A percentile compares a stretch with the other conserved stretches of the same genome.
Evolutionary conservation across 495 filamentous ascomycete genomes (phyloP).

Genomic region (Aspergillus incahuasiensis): DNA sequence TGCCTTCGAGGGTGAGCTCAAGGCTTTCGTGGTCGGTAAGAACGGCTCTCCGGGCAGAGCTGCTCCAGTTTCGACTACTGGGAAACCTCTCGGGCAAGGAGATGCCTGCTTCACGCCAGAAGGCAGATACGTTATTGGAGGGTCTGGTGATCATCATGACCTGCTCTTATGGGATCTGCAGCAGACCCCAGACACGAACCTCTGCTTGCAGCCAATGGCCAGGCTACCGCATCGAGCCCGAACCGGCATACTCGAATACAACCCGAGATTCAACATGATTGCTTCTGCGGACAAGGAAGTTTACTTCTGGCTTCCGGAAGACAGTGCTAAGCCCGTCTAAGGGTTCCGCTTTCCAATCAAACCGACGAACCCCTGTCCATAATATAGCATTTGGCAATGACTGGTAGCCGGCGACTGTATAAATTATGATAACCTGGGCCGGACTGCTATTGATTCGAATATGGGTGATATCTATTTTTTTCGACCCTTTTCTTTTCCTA

Average conservation of each 20-base stretch:
- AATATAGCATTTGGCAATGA: background rate
- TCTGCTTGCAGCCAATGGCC: slow-evolving; percentile 58
- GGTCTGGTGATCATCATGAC: slow-evolving; percentile 61
- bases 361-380: background rate
- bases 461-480: slow-evolving; percentile 23
- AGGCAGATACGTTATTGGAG: slow-evolving; percentile 79
- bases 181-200: slow-evolving; percentile 42
- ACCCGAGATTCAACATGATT: slow-evolving; percentile 84
- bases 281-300: slow-evolving; percentile 84
- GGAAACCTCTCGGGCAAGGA: slow-evolving; percentile 58
- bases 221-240: slow-evolving; percentile 62
- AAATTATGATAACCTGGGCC: background rate
- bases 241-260: slow-evolving; percentile 75
- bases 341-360: slow-evolving; percentile 15
- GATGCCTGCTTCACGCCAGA: slow-evolving; percentile 88
- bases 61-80: slow-evolving; percentile 41
- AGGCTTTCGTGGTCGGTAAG: slow-evolving; percentile 55
- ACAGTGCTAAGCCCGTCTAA: slow-evolving; percentile 28
- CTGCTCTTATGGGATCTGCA: slow-evolving; percentile 81
- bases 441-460: background rate
- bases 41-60: slow-evolving; percentile 42
- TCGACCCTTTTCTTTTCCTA: slow-evolving; percentile 57
- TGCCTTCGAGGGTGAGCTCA: slow-evolving; percentile 74
- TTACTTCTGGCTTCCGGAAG: slow-evolving; percentile 79
- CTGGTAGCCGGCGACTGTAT: background rate